phyloP scores from a whole-genome alignment of 2,329 filamentous ascomycete genomes.

The Purpureocillium takamizusanense region DNA sequence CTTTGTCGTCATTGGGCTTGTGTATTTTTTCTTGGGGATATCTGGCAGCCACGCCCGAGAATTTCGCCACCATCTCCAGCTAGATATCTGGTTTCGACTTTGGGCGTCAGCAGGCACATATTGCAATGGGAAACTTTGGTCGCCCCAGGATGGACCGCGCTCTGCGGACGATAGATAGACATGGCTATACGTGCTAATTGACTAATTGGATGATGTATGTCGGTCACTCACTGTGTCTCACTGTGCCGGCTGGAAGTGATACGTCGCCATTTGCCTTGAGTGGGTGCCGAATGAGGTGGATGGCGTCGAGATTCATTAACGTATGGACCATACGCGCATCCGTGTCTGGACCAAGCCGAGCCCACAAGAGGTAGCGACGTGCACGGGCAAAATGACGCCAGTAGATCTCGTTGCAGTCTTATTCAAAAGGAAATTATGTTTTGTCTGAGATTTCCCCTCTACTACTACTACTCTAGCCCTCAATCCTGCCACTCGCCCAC shows the following conservation, averaged over 20 bases:
- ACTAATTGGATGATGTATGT: conserved; percentile 9
- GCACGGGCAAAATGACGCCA: too few species aligned
- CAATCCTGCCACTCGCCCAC: conserved; percentile 65
- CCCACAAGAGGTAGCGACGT: too few species aligned
- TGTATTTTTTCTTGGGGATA: conserved; percentile 9
- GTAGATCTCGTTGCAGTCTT: too few species aligned
- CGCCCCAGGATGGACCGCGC: conserved; percentile 5
- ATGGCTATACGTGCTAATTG: conserved; percentile 13
- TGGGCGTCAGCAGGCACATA: conserved; percentile 9
- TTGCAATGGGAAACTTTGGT: conserved; percentile 6
- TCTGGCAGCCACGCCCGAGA: not conserved
- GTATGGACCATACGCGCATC: too few species aligned
- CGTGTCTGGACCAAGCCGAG: too few species aligned
- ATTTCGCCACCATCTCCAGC: not conserved
- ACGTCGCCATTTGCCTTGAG: too few species aligned
- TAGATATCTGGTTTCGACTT: conserved; percentile 5
- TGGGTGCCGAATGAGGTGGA: too few species aligned
- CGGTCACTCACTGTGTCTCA: not conserved
- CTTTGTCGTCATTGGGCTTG: not conserved
- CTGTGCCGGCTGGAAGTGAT: too few species aligned
- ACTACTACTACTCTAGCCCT: too few species aligned
- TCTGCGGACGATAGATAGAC: conserved; percentile 13
- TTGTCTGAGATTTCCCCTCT: not conserved
- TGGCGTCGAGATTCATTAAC: too few species aligned
- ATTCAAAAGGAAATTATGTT: too few species aligned